phyloP scores from a whole-genome alignment of 352 stramenopile genomes.

The Phytophthora foliorum region DNA sequence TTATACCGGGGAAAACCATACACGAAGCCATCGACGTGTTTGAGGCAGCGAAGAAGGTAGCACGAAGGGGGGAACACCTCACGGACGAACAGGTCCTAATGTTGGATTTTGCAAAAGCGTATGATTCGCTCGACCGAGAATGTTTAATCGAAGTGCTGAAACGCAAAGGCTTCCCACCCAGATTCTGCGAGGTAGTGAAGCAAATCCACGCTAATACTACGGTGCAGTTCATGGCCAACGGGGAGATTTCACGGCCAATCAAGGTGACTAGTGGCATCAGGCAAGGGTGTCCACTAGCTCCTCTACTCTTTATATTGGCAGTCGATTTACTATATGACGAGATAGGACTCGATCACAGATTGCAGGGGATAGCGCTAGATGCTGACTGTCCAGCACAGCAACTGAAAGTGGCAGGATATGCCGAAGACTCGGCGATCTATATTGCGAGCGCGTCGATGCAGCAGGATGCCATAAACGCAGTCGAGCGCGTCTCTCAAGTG shows the following conservation, averaged over 20 bases:
- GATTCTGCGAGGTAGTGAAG: not conserved
- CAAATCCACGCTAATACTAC: not conserved
- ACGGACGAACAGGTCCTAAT: conserved; percentile 1
- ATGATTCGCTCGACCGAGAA: conserved; percentile 7
- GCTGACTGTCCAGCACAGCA: too few relatives aligned
- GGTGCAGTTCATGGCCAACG: conserved; percentile 15
- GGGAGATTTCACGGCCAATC: not conserved
- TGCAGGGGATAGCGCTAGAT: too few relatives aligned
- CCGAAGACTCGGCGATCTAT: too few relatives aligned
- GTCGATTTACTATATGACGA: not conserved
- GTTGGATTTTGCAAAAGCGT: conserved; percentile 17
- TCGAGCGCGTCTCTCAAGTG: too few relatives aligned
- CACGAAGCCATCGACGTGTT: conserved; percentile 11
- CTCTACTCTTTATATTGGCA: not conserved
- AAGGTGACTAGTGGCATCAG: conserved; percentile 8
- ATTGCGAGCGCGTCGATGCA: too few relatives aligned
- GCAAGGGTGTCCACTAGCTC: conserved; percentile 12
- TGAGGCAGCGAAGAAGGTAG: not conserved
- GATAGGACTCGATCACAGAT: too few relatives aligned
- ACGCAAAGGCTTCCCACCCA: not conserved
- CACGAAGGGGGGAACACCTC: not conserved
- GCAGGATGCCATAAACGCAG: too few relatives aligned
- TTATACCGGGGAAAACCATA: conserved; percentile 7
- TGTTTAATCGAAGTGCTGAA: conserved; percentile 11
- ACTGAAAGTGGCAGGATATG: too few relatives aligned